phyloP scores from a whole-genome alignment of 495 filamentous ascomycete genomes.

The Xanthoparmelia taractica region DNA sequence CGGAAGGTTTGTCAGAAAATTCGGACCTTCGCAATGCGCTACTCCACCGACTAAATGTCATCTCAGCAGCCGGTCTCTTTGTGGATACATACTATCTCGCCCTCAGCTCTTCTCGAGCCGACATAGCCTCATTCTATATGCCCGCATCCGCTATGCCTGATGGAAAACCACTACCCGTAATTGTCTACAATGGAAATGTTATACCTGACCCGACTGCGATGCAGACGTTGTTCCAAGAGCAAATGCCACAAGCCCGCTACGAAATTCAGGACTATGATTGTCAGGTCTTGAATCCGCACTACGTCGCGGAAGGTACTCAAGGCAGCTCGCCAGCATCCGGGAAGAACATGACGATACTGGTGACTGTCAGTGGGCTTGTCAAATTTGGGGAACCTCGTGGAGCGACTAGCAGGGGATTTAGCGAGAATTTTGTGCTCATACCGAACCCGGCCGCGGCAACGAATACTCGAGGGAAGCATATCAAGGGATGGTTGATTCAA shows the following conservation, averaged over 20 bases:
- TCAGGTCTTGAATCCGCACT: constrained; percentile 64
- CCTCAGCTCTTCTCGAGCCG: constrained; percentile 45
- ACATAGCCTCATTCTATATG: constrained; percentile 52
- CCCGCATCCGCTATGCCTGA: constrained; percentile 35
- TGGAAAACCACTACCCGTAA: constrained; percentile 40
- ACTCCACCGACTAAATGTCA: constrained; percentile 6
- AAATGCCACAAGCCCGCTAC: constrained; percentile 54
- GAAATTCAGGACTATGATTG: constrained; percentile 62
- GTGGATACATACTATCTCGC: constrained; percentile 48
- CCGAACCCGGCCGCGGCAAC: constrained; percentile 57
- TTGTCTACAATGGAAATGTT: constrained; percentile 60
- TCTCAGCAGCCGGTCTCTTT: constrained; percentile 44
- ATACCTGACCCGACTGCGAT: constrained; percentile 49
- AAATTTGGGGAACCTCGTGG: constrained; percentile 50
- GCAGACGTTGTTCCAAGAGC: constrained; percentile 51
- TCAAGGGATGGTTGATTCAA: constrained; percentile 56
- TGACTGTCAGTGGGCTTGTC: constrained; percentile 61
- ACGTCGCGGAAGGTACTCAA: constrained; percentile 37
- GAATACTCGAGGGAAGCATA: constrained; percentile 35
- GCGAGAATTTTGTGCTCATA: constrained; percentile 67
- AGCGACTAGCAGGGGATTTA: constrained; percentile 54
- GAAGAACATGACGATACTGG: constrained; percentile 60
- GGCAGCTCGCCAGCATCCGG: constrained; percentile 31
- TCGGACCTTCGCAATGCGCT: not conserved
- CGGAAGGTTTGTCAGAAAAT: constrained; percentile 36